Percentiles rank a stretch among this genome's conserved stretches.
Conservation (phyloP, 495 filamentous ascomycete species). For the Cairneyella variabilis region DNA sequence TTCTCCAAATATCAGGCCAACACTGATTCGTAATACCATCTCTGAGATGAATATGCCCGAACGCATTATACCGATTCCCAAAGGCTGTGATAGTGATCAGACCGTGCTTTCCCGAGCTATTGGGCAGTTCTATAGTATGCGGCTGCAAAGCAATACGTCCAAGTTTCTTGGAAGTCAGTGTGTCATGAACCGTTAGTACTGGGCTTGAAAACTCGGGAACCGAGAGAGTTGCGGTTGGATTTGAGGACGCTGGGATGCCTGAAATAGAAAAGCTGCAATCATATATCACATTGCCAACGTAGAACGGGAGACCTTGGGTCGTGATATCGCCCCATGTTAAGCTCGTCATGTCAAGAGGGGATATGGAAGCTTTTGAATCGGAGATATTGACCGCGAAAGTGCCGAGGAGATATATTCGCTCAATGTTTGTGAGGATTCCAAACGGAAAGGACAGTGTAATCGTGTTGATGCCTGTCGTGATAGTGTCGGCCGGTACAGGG, state of each 20-base stretch:
- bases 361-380: conserved; percentile 7
- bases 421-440: conserved; percentile 25
- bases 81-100: conserved; percentile 18
- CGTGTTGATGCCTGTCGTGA: conserved; percentile 14
- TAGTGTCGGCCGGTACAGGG: conserved; percentile 1
- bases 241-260: neutral
- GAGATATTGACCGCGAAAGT: conserved; percentile 14
- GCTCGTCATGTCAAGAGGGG: neutral
- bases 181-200: conserved; percentile 9
- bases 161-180: neutral
- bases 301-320: conserved; percentile 25
- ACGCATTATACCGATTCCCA: conserved; percentile 27
- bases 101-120: conserved; percentile 1
- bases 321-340: conserved; percentile 20
- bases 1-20: neutral
- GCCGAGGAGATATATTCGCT: conserved; percentile 26
- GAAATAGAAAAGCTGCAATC: conserved; percentile 10
- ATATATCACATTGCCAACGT: conserved; percentile 26
- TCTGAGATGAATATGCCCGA: conserved; percentile 23
- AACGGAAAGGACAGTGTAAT: conserved; percentile 18
- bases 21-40: neutral
- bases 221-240: conserved; percentile 2
- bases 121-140: conserved; percentile 11
- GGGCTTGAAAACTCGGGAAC: conserved; percentile 21
- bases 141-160: conserved; percentile 25